Percentiles rank a stretch among this genome's conserved stretches.
phyloP scores from a whole-genome alignment of 345 rosid genomes.

The Salix purpurea region DNA sequence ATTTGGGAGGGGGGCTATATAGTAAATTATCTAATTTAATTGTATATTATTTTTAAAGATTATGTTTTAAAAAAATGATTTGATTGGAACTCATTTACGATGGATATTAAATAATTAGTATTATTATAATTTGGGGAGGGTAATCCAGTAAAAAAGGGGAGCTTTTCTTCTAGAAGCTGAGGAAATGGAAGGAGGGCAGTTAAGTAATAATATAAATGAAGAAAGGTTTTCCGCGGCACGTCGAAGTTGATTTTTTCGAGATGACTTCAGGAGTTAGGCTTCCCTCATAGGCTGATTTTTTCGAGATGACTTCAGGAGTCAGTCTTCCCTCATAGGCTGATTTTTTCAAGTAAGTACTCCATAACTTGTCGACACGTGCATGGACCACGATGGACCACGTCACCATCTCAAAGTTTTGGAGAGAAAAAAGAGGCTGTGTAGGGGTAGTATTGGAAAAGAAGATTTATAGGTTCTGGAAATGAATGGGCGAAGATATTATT shows the following conservation, averaged over 20 bases:
- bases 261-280: background rate
- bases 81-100: background rate
- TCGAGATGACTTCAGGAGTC: background rate
- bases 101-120: background rate
- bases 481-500: background rate
- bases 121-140: background rate
- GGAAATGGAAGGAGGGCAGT: background rate
- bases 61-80: too few species aligned
- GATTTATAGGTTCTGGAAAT: background rate
- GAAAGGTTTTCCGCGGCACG: conserved; percentile 16
- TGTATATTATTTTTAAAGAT: too few species aligned
- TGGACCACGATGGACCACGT: conserved; percentile 15
- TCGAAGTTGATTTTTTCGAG: conserved; percentile 14
- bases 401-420: background rate
- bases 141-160: background rate
- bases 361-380: conserved; percentile 14
- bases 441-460: background rate
- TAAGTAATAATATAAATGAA: background rate
- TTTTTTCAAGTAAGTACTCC: background rate
- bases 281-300: conserved; percentile 11
- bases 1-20: too few species aligned
- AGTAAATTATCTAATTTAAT: too few species aligned
- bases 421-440: background rate
- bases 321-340: conserved; percentile 11
- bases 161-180: background rate